Percentiles rank a stretch among this genome's conserved stretches.
phyloP scores from a whole-genome alignment of 257 asterid species.

The Echites panduratus region DNA sequence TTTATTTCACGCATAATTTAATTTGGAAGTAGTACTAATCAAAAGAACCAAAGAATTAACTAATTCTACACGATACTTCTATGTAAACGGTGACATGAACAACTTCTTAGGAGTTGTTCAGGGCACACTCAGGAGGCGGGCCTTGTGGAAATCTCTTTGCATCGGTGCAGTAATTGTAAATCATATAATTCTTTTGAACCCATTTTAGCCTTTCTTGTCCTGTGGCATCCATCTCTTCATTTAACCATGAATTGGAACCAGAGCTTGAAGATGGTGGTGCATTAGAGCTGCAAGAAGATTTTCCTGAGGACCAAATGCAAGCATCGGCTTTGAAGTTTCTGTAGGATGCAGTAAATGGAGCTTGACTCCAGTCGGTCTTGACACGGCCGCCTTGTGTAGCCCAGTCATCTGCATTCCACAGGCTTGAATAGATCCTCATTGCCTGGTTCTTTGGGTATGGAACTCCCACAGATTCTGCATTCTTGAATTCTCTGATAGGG shows the following conservation, averaged over 20 bases:
- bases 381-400: slow-evolving; percentile 12
- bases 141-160: slow-evolving; percentile 1
- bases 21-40: neutral
- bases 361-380: slow-evolving; percentile 14
- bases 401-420: slow-evolving; percentile 16
- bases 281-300: slow-evolving; percentile 1
- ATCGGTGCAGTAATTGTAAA: slow-evolving; percentile 3
- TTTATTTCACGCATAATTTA: neutral
- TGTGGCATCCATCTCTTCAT: slow-evolving; percentile 5
- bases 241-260: slow-evolving; percentile 4
- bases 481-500: slow-evolving; percentile 17
- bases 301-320: slow-evolving; percentile 6
- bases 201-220: slow-evolving; percentile 6
- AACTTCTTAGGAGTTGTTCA: neutral
- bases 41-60: neutral
- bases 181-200: slow-evolving; percentile 8
- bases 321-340: slow-evolving; percentile 8
- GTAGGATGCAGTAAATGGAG: slow-evolving; percentile 17
- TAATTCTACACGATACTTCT: neutral
- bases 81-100: neutral
- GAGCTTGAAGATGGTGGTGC: neutral
- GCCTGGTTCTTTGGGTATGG: slow-evolving; percentile 16
- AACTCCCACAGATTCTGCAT: slow-evolving; percentile 13
- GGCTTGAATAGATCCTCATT: slow-evolving; percentile 14
- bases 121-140: slow-evolving; percentile 1